Evolutionary conservation across 805 yeast species (phyloP).

Genomic region (Gaillardinia entomophila): DNA sequence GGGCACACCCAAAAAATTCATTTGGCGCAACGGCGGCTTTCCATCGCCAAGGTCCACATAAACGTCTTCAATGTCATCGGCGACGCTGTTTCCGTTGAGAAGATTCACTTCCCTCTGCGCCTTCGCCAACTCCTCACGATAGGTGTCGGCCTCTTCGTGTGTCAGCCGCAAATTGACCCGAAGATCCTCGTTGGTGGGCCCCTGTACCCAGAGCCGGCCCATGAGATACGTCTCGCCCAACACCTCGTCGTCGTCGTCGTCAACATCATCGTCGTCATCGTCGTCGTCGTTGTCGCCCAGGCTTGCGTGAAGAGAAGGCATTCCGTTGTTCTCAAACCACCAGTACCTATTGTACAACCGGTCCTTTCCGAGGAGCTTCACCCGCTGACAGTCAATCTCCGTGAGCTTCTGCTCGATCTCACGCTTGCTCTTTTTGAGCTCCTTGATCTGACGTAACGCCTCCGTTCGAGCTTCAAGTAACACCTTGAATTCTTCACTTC

Average conservation of each 20-base stretch:
- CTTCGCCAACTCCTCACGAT: not conserved
- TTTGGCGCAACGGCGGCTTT: constrained; percentile 6
- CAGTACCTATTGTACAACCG: constrained; percentile 82
- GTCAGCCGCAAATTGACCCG: constrained; percentile 13
- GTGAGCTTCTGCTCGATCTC: constrained; percentile 56
- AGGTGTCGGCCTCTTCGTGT: constrained; percentile 1
- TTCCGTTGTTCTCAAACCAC: constrained; percentile 91
- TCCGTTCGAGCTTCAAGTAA: constrained; percentile 42
- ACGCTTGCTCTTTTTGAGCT: constrained; percentile 42
- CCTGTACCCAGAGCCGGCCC: constrained; percentile 90
- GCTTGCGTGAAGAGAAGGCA: constrained; percentile 46
- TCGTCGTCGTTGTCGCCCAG: constrained; percentile 36
- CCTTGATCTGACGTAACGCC: constrained; percentile 35
- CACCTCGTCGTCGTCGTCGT: constrained; percentile 41
- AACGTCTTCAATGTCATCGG: not conserved
- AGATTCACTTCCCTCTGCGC: not conserved
- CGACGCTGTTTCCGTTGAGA: not conserved
- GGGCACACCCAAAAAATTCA: constrained; percentile 20
- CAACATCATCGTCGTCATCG: constrained; percentile 27
- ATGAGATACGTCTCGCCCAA: constrained; percentile 58
- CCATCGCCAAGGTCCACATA: not conserved
- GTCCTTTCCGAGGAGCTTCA: constrained; percentile 75
- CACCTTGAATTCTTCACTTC: constrained; percentile 37
- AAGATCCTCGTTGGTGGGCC: constrained; percentile 58
- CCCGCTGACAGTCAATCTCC: constrained; percentile 72